Evolutionary conservation across 192 early-diverging fungal species (phyloP), one percentile per base, ranked within the genome.

Genomic region (Endogone sp.): DNA sequence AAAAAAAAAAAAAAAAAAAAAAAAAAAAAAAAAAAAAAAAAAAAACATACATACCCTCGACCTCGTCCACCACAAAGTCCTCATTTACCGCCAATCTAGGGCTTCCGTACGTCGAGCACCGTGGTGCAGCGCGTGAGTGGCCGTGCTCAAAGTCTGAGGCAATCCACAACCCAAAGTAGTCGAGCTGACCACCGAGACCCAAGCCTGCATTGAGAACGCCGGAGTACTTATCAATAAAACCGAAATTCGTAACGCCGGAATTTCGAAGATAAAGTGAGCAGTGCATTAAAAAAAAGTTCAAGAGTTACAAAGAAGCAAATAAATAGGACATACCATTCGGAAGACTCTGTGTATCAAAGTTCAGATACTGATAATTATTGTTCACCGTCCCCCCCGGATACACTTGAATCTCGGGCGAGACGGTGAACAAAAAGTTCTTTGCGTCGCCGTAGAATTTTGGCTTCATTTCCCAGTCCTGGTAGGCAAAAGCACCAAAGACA

Each of bases 111-210:
- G 91, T 93, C 1, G 91, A 83, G 49, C 88, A 88, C 22, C 78
- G 56, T 0, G 85, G 81, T 2, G 79, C 85, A 4, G 88, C 79
- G 58, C 79, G 80, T 2, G 90, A 90, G 63, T 86, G 79, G 9
- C 91, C 91, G 9, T 67, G 63, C 23, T 73, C 70, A 70, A 91
- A 90, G 60, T 84, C 83, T 28, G 81, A 72, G 44, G 86, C 80
- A 2, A 93, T 73, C 90, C 90, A 93, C 29, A 93, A 60, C 3
- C 89, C 90, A 74, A 82, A 88, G 69, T 91, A 89, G 3, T 83
- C 86, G 63, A 91, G 67, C 64, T 93, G 91, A 9, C 91, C 91
- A 29, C 91, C 91, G 69, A 90, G 83, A 2, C 89, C 91, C 29
- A 91, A 73, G 0, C 86, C 79, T 80, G 67, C n/a, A n/a, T n/a